Conservation (phyloP, 2,329 filamentous ascomycete genomes). For the Periglandula ipomoeae region DNA sequence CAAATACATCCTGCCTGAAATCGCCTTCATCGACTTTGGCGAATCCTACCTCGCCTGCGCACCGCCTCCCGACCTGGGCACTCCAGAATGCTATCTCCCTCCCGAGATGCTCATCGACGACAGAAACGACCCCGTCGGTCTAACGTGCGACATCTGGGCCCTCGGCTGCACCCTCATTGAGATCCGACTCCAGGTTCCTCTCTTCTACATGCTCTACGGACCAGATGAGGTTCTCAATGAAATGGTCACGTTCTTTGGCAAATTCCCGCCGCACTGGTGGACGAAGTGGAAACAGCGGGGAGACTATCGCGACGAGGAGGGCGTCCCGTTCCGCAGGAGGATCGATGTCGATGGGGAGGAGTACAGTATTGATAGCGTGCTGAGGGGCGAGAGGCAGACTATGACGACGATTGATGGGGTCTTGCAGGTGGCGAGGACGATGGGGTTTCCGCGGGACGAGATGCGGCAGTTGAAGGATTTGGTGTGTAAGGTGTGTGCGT, state of each 20-base stretch:
- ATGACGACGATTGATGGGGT: slow-evolving; percentile 6
- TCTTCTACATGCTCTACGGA: slow-evolving; percentile 20
- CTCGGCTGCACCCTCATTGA: slow-evolving; percentile 25
- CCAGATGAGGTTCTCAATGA: slow-evolving; percentile 19
- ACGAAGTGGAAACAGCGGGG: slow-evolving; percentile 16
- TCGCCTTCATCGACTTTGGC: slow-evolving; percentile 17
- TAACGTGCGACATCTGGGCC: slow-evolving; percentile 22
- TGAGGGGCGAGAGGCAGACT: neutral
- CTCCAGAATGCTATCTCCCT: slow-evolving; percentile 18
- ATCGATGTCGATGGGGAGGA: slow-evolving; percentile 1
- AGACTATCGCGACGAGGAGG: slow-evolving; percentile 15
- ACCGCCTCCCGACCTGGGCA: slow-evolving; percentile 15
- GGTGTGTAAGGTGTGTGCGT: slow-evolving; percentile 14
- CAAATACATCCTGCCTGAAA: slow-evolving; percentile 11
- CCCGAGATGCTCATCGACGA: slow-evolving; percentile 13
- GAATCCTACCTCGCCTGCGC: slow-evolving; percentile 13
- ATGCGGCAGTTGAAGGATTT: slow-evolving; percentile 17
- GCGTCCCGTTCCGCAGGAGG: slow-evolving; percentile 3
- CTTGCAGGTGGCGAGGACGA: slow-evolving; percentile 4
- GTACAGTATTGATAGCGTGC: slow-evolving; percentile 1
- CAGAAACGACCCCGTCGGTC: slow-evolving; percentile 8
- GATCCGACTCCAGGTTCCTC: slow-evolving; percentile 18
- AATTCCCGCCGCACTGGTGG: slow-evolving; percentile 23
- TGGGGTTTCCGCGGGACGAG: slow-evolving; percentile 12
- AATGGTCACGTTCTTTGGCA: slow-evolving; percentile 21